Conservation (phyloP, 2,329 filamentous ascomycete species). For the Botrytis elliptica region DNA sequence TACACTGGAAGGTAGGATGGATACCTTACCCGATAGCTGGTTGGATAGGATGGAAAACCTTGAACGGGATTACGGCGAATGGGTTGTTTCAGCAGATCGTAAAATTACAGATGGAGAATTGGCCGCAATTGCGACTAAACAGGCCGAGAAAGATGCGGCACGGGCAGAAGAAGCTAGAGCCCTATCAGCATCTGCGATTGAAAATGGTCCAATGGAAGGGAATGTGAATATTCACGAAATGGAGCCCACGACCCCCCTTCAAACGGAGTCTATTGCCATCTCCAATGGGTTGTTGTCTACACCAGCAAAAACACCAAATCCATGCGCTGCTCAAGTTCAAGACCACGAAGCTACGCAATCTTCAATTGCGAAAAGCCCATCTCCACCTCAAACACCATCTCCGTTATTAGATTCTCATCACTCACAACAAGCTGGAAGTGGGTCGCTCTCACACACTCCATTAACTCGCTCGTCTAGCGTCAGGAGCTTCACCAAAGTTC, state of each 20-base stretch:
- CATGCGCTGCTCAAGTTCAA: background rate
- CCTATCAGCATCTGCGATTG: background rate
- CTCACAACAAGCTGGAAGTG: background rate
- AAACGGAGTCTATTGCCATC: background rate
- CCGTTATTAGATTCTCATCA: background rate
- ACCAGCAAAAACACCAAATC: slow-evolving; percentile 8
- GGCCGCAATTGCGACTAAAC: slow-evolving; percentile 34
- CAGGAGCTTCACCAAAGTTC: slow-evolving; percentile 8
- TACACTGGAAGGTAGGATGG: slow-evolving; percentile 75
- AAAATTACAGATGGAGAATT: slow-evolving; percentile 68
- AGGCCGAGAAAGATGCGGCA: slow-evolving; percentile 36
- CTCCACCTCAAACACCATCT: slow-evolving; percentile 18
- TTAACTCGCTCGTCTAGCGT: slow-evolving; percentile 10
- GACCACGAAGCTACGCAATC: background rate
- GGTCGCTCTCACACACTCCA: background rate
- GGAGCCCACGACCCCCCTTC: background rate
- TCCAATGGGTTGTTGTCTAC: background rate
- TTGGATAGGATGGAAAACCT: slow-evolving; percentile 80
- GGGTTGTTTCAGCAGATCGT: slow-evolving; percentile 75
- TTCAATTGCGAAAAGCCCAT: slow-evolving; percentile 9
- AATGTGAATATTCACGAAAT: background rate
- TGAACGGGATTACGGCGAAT: slow-evolving; percentile 75
- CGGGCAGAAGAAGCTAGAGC: slow-evolving; percentile 21
- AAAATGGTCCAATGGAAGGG: background rate
- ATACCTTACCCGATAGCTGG: slow-evolving; percentile 84